These are phyloP conservation scores for Leccinum longicurvipes DNA, from an alignment of 768 basidiomycete genomes.

Conservation along the genomic window DNA sequence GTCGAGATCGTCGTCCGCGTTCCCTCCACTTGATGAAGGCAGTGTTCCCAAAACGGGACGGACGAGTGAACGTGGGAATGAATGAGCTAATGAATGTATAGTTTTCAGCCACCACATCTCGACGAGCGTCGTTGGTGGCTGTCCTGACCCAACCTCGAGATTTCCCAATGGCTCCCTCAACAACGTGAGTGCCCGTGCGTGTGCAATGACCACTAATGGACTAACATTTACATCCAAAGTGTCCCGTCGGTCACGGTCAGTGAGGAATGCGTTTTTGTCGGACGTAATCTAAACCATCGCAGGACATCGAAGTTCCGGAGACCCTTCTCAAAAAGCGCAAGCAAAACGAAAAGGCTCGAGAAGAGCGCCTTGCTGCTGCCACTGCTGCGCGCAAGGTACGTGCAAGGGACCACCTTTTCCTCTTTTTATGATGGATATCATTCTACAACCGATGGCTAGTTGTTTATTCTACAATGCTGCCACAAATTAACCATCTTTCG, in stretches of 20 bases:
- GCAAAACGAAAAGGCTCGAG: constrained; percentile 93
- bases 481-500: constrained; percentile 86
- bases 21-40: no score
- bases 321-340: constrained; percentile 99
- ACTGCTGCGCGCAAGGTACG: constrained; percentile 86
- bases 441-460: constrained; percentile 76
- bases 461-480: constrained; percentile 60
- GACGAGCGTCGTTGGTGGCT: constrained; percentile 8
- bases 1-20: no score
- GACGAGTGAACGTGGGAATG: constrained; percentile 19
- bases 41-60: background rate
- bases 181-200: constrained; percentile 42
- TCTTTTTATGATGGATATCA: constrained; percentile 74
- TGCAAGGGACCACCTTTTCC: constrained; percentile 16
- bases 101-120: constrained; percentile 37
- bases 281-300: constrained; percentile 16
- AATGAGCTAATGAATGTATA: constrained; percentile 34
- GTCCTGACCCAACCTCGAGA: constrained; percentile 36
- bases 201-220: background rate
- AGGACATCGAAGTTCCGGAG: constrained; percentile 97
- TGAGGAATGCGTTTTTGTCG: constrained; percentile 6
- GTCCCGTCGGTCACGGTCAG: constrained; percentile 49
- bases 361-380: constrained; percentile 86
- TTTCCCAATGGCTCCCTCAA: constrained; percentile 46
- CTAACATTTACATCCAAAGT: constrained; percentile 22